Evolutionary conservation across 306 rosid species (phyloP).

Genomic region (Malus fusca): DNA sequence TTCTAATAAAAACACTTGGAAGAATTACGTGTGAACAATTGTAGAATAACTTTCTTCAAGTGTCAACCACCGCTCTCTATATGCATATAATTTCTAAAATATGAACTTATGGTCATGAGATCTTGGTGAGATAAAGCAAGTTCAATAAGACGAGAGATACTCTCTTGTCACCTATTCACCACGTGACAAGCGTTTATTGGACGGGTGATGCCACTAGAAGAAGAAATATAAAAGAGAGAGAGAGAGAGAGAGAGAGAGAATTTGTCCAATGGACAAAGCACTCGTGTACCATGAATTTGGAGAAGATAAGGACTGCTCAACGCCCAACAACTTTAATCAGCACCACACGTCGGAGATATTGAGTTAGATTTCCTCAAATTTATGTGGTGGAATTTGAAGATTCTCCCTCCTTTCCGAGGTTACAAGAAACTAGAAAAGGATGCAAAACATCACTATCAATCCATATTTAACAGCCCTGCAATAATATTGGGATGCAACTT

Average conservation of each 20-base stretch:
- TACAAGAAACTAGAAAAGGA: neutral
- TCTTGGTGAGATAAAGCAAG: neutral
- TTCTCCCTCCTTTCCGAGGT: neutral
- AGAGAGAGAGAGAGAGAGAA: too few relatives aligned
- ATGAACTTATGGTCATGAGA: neutral
- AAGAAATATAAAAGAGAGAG: fast-evolving
- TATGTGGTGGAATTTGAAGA: neutral
- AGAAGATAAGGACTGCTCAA: too few relatives aligned
- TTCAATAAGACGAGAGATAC: too few relatives aligned
- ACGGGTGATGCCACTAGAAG: neutral
- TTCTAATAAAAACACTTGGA: too few relatives aligned
- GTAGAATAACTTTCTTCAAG: neutral
- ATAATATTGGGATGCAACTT: neutral
- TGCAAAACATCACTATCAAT: neutral
- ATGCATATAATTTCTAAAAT: neutral
- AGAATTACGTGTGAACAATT: neutral
- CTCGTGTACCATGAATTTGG: too few relatives aligned
- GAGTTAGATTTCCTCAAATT: neutral
- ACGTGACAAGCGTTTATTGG: neutral
- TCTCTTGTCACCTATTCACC: neutral
- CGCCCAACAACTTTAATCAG: too few relatives aligned
- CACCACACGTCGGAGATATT: neutral
- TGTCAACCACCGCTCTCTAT: neutral
- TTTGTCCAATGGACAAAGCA: too few relatives aligned
- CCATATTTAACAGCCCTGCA: neutral